Evolutionary conservation across 2,329 filamentous ascomycete species (phyloP).

Genomic region (Hypoxylon sp.): DNA sequence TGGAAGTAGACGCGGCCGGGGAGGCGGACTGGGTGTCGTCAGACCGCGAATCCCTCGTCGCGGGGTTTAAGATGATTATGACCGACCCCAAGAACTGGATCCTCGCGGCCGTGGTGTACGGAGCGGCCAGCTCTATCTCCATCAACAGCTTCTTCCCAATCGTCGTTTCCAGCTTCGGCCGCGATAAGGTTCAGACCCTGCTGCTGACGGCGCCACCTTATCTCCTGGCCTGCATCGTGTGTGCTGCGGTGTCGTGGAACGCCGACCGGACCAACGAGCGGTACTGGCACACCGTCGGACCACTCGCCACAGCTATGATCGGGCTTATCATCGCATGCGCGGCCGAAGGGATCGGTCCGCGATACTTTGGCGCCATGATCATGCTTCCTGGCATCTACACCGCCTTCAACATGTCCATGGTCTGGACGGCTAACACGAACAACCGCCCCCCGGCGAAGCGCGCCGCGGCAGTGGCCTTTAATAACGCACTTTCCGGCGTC

Average conservation of each 20-base stretch:
- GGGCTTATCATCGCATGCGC: constrained; percentile 39
- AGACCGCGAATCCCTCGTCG: constrained; percentile 17
- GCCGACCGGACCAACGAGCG: constrained; percentile 51
- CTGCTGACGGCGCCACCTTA: constrained; percentile 46
- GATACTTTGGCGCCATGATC: constrained; percentile 33
- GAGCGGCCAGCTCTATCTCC: constrained; percentile 3
- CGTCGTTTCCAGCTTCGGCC: constrained; percentile 41
- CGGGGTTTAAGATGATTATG: constrained; percentile 34
- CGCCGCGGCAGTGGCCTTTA: constrained; percentile 35
- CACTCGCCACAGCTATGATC: constrained; percentile 34
- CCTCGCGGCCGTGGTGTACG: constrained; percentile 7
- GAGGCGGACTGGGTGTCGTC: constrained; percentile 35
- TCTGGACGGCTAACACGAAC: constrained; percentile 39
- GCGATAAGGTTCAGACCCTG: constrained; percentile 36
- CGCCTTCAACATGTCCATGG: constrained; percentile 39
- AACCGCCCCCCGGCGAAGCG: constrained; percentile 33
- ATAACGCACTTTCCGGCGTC: constrained; percentile 37
- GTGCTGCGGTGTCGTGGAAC: constrained; percentile 48
- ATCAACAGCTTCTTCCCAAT: constrained; percentile 41
- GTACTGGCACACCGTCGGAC: constrained; percentile 48
- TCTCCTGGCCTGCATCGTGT: constrained; percentile 39
- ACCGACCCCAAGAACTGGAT: constrained; percentile 16
- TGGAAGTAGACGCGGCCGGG: constrained; percentile 35
- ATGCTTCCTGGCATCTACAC: constrained; percentile 39
- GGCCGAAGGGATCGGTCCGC: constrained; percentile 26